These are phyloP conservation scores for Paxillus rubicundulus DNA, from an alignment of 768 basidiomycete genomes.

Conservation along the genomic window DNA sequence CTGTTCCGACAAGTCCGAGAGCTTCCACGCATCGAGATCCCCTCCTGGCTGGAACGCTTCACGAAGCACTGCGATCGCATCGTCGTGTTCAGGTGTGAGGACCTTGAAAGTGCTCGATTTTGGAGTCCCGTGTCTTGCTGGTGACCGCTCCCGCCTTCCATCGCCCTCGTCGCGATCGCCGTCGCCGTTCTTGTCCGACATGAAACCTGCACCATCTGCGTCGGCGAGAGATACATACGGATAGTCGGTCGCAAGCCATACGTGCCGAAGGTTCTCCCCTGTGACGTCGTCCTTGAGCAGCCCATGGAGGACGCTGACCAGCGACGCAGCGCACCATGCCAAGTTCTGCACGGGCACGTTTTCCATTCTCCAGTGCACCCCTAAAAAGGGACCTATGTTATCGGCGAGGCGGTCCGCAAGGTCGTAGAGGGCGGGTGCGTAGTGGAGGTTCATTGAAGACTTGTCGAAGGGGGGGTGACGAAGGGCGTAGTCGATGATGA, in stretches of 20 bases:
- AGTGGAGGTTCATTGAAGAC: constrained; percentile 33
- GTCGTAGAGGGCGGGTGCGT: constrained; percentile 41
- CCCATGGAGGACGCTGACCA: constrained; percentile 42
- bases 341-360: constrained; percentile 42
- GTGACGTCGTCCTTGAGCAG: constrained; percentile 31
- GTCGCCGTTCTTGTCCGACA: constrained; percentile 13
- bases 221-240: constrained; percentile 24
- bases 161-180: background rate
- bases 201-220: constrained; percentile 4
- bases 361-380: constrained; percentile 60
- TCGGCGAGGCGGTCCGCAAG: constrained; percentile 39
- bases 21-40: constrained; percentile 37
- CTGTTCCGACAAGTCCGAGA: constrained; percentile 45
- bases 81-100: constrained; percentile 41
- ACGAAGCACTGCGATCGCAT: constrained; percentile 44
- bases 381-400: constrained; percentile 40
- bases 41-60: constrained; percentile 43
- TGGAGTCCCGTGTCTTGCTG: constrained; percentile 13
- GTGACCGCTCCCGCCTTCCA: background rate
- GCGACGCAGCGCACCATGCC: constrained; percentile 46
- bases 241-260: constrained; percentile 61
- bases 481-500: constrained; percentile 53
- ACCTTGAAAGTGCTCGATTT: constrained; percentile 48
- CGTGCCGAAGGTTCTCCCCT: constrained; percentile 34
- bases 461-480: constrained; percentile 42